Evolutionary conservation across 2,329 filamentous ascomycete genomes (phyloP), one percentile per base, ranked within the genome.

Genomic region (Hypoxylon sp.): DNA sequence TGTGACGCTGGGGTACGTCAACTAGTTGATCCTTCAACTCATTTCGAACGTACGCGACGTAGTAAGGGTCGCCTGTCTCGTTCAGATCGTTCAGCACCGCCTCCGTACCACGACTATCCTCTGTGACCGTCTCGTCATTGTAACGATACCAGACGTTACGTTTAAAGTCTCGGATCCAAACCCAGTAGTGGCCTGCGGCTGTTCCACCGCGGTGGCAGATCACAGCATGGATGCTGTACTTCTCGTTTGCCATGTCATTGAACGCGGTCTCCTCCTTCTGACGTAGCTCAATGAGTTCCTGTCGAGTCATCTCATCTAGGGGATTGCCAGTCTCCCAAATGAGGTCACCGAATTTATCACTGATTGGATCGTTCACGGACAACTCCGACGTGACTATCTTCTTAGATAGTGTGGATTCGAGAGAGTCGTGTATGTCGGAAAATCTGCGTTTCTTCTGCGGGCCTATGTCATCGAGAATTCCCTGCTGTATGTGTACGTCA

Each of bases 91-190:
- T 84, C 71, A 96, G 90, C 44, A 97, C 92, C 54, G 91, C 87
- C 14, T 85, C 84, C 6, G 87, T 84, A 74, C 92, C 87, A 13
- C 84, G 82, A 26, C 89, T 86, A 65, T 86, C 84, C 70, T 92
- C 89, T 2, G 88, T 90, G 24, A 99, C 94, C 14, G 86, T 86
- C 59, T 91, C 91, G 76, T 99, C 96, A 78, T 99, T 99, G 84
- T 98, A 99, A 76, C 93, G 94, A 63, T 94, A 91, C 94, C 96
- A 99, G 19, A 94, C 84, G 37, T 90, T 82, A 51, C 89, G 87
- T 71, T 91, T 87, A 79, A 97, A 97, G 81, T 98, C 96, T 76
- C 90, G 92, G 71, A 99, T 97, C 87, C 94, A 98, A 48, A 98
- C 94, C 91, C 94, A 98, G 81, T 98, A 99, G 80, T 99, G 96